These are phyloP conservation scores for Sclerotinia trifoliorum DNA, from an alignment of 2,329 filamentous ascomycete species.

Conservation along the genomic window DNA sequence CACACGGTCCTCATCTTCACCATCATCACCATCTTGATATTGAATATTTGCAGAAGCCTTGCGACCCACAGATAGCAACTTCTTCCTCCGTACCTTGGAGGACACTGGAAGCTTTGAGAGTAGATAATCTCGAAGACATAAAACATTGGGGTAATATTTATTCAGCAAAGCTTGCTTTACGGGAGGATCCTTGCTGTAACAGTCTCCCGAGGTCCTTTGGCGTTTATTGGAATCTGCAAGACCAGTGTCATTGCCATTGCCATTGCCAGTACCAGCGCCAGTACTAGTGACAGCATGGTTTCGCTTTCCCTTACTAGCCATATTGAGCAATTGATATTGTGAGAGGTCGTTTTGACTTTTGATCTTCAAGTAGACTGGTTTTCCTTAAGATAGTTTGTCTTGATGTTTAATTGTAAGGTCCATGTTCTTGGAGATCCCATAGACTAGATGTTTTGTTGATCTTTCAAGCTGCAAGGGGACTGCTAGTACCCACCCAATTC, in stretches of 20 bases:
- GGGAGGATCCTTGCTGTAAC: constrained; percentile 27
- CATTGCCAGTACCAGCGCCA: not conserved
- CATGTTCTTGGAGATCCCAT: not conserved
- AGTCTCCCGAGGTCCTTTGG: constrained; percentile 29
- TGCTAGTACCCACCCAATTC: not conserved
- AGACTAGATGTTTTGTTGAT: constrained; percentile 6
- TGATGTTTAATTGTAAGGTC: not conserved
- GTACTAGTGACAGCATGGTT: constrained; percentile 22
- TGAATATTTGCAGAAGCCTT: constrained; percentile 4
- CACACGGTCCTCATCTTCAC: constrained; percentile 18
- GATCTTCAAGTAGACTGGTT: not conserved
- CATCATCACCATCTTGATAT: not conserved
- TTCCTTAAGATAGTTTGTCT: not conserved
- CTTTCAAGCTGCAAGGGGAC: not conserved
- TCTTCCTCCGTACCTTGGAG: constrained; percentile 62
- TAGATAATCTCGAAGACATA: constrained; percentile 69
- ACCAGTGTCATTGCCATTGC: constrained; percentile 17
- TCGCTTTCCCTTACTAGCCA: constrained; percentile 42
- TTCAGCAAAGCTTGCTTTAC: constrained; percentile 62
- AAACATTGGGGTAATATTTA: constrained; percentile 64
- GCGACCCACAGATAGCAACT: constrained; percentile 43
- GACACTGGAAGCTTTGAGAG: constrained; percentile 62
- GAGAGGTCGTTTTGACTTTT: not conserved
- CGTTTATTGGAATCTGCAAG: constrained; percentile 35
- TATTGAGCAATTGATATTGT: not conserved